A percentile compares a stretch with the other conserved stretches of the same genome.
Evolutionary conservation across 805 yeast genomes (phyloP).

Genomic region (Metschnikowia gelsemii): DNA sequence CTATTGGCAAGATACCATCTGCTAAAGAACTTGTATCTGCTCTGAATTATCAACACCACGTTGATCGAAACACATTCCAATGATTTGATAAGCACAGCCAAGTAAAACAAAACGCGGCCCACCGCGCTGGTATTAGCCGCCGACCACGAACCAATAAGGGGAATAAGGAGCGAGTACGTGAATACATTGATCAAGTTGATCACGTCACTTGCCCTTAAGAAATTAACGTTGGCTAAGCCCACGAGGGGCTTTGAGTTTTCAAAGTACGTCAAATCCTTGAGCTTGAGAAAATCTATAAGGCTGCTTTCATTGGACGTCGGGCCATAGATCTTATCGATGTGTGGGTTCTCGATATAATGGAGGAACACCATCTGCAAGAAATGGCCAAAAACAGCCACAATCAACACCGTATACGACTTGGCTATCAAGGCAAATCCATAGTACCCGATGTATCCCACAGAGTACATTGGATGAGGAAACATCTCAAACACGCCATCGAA

Average conservation of each 20-base stretch:
- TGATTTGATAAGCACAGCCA: conserved; percentile 49
- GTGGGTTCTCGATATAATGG: conserved; percentile 79
- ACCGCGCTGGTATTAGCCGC: conserved; percentile 23
- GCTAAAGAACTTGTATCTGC: conserved; percentile 61
- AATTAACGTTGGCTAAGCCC: conserved; percentile 61
- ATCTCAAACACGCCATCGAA: conserved; percentile 88
- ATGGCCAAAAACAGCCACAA: conserved; percentile 73
- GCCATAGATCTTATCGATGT: conserved; percentile 73
- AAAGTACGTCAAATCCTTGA: conserved; percentile 47
- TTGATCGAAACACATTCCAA: conserved; percentile 53
- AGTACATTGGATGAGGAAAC: conserved; percentile 92
- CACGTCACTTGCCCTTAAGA: conserved; percentile 63
- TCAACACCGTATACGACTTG: conserved; percentile 66
- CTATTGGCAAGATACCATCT: conserved; percentile 63
- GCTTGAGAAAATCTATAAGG: conserved; percentile 39
- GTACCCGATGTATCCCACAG: conserved; percentile 84
- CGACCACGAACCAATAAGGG: conserved; percentile 34
- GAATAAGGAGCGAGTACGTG: conserved; percentile 43
- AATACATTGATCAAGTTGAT: conserved; percentile 45
- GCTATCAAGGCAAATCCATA: conserved; percentile 80
- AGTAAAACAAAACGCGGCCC: conserved; percentile 28
- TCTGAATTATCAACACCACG: conserved; percentile 55
- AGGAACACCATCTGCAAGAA: conserved; percentile 72
- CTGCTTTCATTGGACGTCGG: conserved; percentile 45
- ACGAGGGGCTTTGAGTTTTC: conserved; percentile 52